Percentiles rank a stretch among this genome's conserved stretches.
Conservation (phyloP, 805 yeast genomes). For the Kodamaea kaohsiungensis region DNA sequence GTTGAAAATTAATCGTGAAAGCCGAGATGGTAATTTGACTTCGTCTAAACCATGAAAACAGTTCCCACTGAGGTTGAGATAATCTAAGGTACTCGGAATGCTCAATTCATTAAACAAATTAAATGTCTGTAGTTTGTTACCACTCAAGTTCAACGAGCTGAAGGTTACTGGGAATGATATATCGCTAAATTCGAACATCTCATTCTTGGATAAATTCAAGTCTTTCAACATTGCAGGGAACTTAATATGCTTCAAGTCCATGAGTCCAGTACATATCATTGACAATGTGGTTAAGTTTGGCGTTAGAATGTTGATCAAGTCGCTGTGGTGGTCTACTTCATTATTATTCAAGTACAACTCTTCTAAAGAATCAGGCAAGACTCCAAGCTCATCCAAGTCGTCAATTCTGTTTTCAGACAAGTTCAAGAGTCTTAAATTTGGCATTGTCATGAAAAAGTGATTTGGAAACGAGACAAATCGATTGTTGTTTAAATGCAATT, state of each 20-base stretch:
- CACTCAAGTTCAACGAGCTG: conserved; percentile 9
- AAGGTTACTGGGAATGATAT: conserved; percentile 16
- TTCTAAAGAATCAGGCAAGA: conserved; percentile 17
- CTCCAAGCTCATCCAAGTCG: conserved; percentile 26
- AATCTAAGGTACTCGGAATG: conserved; percentile 1
- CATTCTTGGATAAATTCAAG: conserved; percentile 18
- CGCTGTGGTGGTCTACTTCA: conserved; percentile 20
- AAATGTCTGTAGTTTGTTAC: conserved; percentile 7
- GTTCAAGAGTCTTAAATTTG: conserved; percentile 12
- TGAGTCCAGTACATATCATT: conserved; percentile 22
- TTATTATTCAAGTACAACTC: conserved; percentile 21
- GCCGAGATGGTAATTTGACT: conserved; percentile 6
- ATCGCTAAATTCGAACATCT: conserved; percentile 15
- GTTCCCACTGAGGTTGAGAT: conserved; percentile 11
- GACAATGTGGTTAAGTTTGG: conserved; percentile 17
- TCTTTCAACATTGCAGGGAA: conserved; percentile 19
- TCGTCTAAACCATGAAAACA: conserved; percentile 6
- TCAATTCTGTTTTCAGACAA: conserved; percentile 20
- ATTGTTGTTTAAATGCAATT: conserved; percentile 17
- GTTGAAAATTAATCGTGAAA: conserved; percentile 8
- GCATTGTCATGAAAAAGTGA: conserved; percentile 15
- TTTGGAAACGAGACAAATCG: conserved; percentile 15
- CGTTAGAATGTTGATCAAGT: conserved; percentile 18
- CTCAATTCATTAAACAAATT: conserved; percentile 1
- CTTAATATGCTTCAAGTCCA: conserved; percentile 14